A percentile compares a stretch with the other conserved stretches of the same genome.
phyloP scores from a whole-genome alignment of 1,139 yeast species.

The Spencermartinsiella ligniputridi region DNA sequence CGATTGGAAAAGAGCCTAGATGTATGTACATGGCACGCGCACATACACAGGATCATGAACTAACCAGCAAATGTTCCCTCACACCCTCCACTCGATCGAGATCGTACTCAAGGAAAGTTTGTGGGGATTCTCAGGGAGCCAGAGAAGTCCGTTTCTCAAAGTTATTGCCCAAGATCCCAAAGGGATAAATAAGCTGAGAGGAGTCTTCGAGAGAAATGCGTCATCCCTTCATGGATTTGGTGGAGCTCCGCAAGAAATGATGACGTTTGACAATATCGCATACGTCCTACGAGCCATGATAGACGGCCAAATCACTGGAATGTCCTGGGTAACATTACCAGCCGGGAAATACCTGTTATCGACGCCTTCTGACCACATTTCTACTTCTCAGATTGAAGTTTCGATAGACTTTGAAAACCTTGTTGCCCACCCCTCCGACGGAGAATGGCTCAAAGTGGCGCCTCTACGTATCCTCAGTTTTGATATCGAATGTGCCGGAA shows the following conservation, averaged over 20 bases:
- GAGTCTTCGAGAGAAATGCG: constrained; percentile 74
- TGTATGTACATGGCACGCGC: no score
- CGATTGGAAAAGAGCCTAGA: constrained; percentile 42
- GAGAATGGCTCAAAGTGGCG: constrained; percentile 90
- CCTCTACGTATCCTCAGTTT: constrained; percentile 90
- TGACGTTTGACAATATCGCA: constrained; percentile 86
- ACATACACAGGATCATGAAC: no score
- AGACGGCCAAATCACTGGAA: constrained; percentile 83
- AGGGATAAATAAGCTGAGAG: constrained; percentile 61
- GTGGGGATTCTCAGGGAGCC: constrained; percentile 88
- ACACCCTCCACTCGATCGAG: constrained; percentile 48
- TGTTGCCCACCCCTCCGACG: constrained; percentile 81
- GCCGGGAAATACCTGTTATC: constrained; percentile 58
- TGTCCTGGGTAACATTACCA: constrained; percentile 96
- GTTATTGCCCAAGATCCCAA: constrained; percentile 62
- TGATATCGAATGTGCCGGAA: constrained; percentile 98
- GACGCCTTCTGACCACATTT: constrained; percentile 39
- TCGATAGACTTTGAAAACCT: constrained; percentile 62
- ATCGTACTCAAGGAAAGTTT: constrained; percentile 72
- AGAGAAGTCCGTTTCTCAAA: constrained; percentile 75
- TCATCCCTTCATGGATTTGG: constrained; percentile 45
- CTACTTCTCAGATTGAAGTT: constrained; percentile 85
- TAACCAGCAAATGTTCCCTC: constrained; percentile 9
- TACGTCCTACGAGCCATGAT: constrained; percentile 84
- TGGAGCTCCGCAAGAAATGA: constrained; percentile 37